Evolutionary conservation across 2,329 filamentous ascomycete genomes (phyloP), one percentile per base, ranked within the genome.

Genomic region (Penicillium olsonii): DNA sequence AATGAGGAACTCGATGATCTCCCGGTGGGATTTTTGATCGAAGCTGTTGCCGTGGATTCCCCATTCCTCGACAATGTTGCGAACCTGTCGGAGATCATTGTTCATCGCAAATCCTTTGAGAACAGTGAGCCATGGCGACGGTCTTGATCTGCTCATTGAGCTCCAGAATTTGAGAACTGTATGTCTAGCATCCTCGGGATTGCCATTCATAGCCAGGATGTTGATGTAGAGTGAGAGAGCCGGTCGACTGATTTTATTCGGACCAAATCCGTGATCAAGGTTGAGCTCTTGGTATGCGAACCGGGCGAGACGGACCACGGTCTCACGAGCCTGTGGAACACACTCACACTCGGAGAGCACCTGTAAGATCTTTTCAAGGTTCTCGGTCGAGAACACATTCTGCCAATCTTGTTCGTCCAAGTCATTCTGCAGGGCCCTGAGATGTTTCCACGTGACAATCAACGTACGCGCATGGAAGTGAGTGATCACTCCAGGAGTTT

Each of bases 401-500:
- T 69, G 59, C 56, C 63, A 68, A 9, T 69, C 68, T 19, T 60
- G 55, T 3, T 63, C 54, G 18, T 67, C 65, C 41, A 71, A 35
- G 17, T 67, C 62, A 12, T 55, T 47, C 37, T 68, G 64, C 29
- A 56, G 66, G 42, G 64, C 69, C 56, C 78, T 70, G 45, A 90
- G 74, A 64, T 90, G 82, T 18, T 79, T 71, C 50, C 89, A 80
- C 37, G 90, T 83, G 33, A 76, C 70, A 24, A 78, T 64, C 17
- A 81, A 77, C 58, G 84, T 75, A n/a, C 78, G 69, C 1, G 87
- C 86, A 61, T 94, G 87, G 48, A 35, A 85, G 78, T 59, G 83
- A 77, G 68, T 89, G 84, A 66, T 90, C 63, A 43, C 77, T 60
- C 54, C 78, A 63, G 57, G 74, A 63, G 54, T 74, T 70, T 60